These are phyloP conservation scores for Silene vulgaris DNA, from an alignment of 179 eudicot species.

Conservation along the genomic window DNA sequence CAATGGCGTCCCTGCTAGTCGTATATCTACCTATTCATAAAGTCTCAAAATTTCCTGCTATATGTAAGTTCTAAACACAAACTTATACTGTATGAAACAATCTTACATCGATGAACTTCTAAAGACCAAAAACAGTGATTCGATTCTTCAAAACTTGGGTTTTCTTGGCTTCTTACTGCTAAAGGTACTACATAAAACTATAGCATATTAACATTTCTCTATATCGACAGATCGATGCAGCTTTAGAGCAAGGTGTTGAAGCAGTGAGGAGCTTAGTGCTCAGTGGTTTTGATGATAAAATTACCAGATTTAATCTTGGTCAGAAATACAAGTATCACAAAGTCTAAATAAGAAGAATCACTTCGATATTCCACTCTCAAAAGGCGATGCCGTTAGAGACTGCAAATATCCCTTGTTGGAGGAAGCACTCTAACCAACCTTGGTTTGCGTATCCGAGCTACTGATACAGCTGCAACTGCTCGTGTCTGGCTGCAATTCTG, in stretches of 20 bases:
- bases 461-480: background rate
- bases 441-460: background rate
- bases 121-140: too few relatives aligned
- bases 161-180: slow-evolving; percentile 2
- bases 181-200: background rate
- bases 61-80: background rate
- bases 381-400: background rate
- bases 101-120: background rate
- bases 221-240: slow-evolving; percentile 66
- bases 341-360: slow-evolving; percentile 32
- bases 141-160: background rate
- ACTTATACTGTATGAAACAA: background rate
- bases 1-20: too few relatives aligned
- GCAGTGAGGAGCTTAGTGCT: slow-evolving; percentile 66
- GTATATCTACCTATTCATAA: background rate
- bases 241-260: slow-evolving; percentile 77
- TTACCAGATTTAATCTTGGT: slow-evolving; percentile 69
- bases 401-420: background rate
- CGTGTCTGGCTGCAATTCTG: background rate
- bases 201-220: background rate
- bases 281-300: slow-evolving; percentile 58
- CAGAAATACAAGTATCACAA: slow-evolving; percentile 92
- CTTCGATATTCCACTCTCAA: background rate
- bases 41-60: background rate
- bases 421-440: background rate